Evolutionary conservation across 176 grass and related monocot species (phyloP).

Genomic region (Hsuehochloa calcarea): DNA sequence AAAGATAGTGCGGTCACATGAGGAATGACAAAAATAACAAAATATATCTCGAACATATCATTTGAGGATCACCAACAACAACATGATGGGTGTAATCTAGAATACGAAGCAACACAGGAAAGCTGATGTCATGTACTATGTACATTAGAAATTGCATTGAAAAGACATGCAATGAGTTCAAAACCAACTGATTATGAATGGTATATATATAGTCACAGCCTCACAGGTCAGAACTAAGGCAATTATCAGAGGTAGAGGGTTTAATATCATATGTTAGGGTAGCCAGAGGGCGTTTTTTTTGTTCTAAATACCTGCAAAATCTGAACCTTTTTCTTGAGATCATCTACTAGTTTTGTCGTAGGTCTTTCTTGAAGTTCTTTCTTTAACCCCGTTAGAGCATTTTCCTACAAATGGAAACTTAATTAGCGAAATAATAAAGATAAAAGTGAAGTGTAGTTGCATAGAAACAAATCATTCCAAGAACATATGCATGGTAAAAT

Average conservation of each 20-base stretch:
- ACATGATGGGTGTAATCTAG: not conserved
- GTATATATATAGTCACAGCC: not conserved
- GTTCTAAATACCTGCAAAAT: conserved; percentile 79
- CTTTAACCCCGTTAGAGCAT: conserved; percentile 64
- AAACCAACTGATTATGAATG: not conserved
- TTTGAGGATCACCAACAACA: conserved; percentile 12
- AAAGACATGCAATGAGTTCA: not conserved
- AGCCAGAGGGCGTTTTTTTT: not conserved
- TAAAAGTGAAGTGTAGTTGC: not conserved
- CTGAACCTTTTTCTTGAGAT: conserved; percentile 97
- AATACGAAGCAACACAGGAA: not conserved
- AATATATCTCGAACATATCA: not conserved
- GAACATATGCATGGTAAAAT: conserved; percentile 22
- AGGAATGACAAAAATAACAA: not conserved
- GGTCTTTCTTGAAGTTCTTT: conserved; percentile 98
- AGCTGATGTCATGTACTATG: conserved; percentile 5
- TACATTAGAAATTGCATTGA: conserved; percentile 6
- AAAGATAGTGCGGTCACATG: not conserved
- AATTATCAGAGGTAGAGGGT: not conserved
- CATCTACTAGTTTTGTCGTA: conserved; percentile 83
- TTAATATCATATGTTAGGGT: conserved; percentile 12
- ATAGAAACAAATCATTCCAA: conserved; percentile 28
- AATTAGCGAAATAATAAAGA: conserved; percentile 14
- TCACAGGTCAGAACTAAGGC: not conserved
- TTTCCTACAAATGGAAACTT: conserved; percentile 61